These are phyloP conservation scores for Aphanomyces cochlioides DNA, from an alignment of 352 stramenopile species.

Conservation along the genomic window DNA sequence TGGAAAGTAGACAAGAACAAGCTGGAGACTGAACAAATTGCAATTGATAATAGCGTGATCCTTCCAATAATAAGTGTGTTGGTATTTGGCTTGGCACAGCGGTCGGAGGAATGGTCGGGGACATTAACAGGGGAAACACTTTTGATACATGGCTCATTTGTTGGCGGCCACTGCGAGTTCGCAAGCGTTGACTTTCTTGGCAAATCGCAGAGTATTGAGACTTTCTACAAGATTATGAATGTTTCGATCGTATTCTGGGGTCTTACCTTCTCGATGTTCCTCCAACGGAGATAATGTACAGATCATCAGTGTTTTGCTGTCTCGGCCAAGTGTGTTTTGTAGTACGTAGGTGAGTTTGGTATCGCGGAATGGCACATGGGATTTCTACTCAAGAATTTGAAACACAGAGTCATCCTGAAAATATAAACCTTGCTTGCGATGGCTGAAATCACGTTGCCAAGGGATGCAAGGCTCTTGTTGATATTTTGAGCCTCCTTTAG, in stretches of 20 bases:
- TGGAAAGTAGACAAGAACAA: too few relatives aligned
- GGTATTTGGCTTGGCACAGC: too few relatives aligned
- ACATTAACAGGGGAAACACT: neutral
- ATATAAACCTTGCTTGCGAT: conserved; percentile 73
- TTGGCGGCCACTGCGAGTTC: conserved; percentile 53
- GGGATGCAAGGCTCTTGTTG: conserved; percentile 81
- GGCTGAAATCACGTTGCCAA: conserved; percentile 81
- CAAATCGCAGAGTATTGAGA: conserved; percentile 83
- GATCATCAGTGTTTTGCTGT: conserved; percentile 90
- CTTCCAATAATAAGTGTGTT: too few relatives aligned
- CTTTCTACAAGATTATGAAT: conserved; percentile 42
- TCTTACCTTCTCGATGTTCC: conserved; percentile 52
- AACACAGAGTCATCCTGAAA: neutral
- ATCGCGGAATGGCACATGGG: conserved; percentile 83
- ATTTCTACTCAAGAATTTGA: conserved; percentile 7
- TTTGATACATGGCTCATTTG: neutral
- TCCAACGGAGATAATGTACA: conserved; percentile 80
- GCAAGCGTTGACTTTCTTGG: conserved; percentile 86
- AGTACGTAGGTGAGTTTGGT: conserved; percentile 87
- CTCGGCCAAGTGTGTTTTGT: conserved; percentile 74
- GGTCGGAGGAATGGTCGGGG: too few relatives aligned
- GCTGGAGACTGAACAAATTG: too few relatives aligned
- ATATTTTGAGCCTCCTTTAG: conserved; percentile 76
- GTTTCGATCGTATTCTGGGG: neutral
- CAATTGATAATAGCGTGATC: too few relatives aligned